These are phyloP conservation scores for Amphicarpaea edgeworthii DNA, from an alignment of 306 rosid species.

Conservation along the genomic window DNA sequence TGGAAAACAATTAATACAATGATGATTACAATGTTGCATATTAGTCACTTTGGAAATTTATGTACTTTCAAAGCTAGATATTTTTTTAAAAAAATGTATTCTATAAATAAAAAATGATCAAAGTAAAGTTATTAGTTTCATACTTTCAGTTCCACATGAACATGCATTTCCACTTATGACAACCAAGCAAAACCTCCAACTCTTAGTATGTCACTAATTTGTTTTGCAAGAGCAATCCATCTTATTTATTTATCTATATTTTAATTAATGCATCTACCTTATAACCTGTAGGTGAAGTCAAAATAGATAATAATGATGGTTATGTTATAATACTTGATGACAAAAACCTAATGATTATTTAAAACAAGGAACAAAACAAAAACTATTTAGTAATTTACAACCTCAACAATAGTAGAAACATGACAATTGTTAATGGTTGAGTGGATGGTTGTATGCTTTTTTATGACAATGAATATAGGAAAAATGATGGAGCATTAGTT, in stretches of 20 bases:
- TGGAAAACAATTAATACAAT: not conserved
- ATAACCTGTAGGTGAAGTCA: conserved; percentile 34
- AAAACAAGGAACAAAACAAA: not conserved
- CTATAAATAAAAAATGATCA: not conserved
- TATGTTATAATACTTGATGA: not conserved
- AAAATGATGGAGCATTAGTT: too few relatives aligned
- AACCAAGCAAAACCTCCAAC: conserved; percentile 11
- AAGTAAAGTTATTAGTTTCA: conserved; percentile 18
- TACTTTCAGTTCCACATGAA: conserved; percentile 4
- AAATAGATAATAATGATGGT: conserved; percentile 16
- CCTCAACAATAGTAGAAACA: conserved; percentile 99
- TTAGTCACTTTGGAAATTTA: conserved; percentile 10
- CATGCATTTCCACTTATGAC: conserved; percentile 9
- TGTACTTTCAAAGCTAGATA: not conserved
- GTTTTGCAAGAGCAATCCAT: not conserved
- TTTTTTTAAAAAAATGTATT: not conserved
- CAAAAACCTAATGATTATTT: not conserved
- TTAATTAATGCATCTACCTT: too few relatives aligned
- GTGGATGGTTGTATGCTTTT: too few relatives aligned
- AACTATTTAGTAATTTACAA: conserved; percentile 30
- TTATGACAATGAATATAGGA: too few relatives aligned
- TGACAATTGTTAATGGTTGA: conserved; percentile 71
- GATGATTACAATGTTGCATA: not conserved
- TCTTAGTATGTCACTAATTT: not conserved
- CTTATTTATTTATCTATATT: too few relatives aligned